Conservation (phyloP, 192 early-diverging fungal genomes). For the Dissophora globulifera region DNA sequence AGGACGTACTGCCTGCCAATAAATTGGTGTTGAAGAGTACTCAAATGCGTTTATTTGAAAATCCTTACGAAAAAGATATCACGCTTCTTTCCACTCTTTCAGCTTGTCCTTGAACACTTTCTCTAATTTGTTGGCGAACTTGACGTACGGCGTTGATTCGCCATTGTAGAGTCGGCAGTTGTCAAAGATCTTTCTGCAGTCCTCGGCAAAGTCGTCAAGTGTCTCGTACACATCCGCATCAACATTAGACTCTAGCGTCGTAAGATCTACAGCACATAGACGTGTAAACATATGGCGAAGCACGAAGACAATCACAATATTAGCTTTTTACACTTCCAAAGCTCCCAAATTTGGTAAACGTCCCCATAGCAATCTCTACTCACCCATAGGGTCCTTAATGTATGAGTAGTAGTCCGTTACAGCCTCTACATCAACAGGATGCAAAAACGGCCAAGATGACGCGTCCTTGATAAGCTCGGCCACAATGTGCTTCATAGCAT, state of each 20-base stretch:
- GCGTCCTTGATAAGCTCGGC: conserved; percentile 81
- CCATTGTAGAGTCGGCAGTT: conserved; percentile 95
- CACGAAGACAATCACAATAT: too few relatives aligned
- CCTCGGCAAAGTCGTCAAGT: conserved; percentile 81
- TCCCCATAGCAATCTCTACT: neutral
- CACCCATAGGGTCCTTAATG: conserved; percentile 98
- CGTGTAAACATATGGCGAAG: too few relatives aligned
- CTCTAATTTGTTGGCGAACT: conserved; percentile 80
- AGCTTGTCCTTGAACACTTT: conserved; percentile 82
- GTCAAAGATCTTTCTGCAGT: conserved; percentile 91
- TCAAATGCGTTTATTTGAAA: too few relatives aligned
- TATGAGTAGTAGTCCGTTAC: conserved; percentile 96
- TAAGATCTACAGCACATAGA: conserved; percentile 67
- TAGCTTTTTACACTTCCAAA: too few relatives aligned
- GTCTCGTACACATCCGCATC: conserved; percentile 88
- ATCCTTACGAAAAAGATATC: too few relatives aligned
- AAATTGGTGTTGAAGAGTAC: too few relatives aligned
- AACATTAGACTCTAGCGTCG: conserved; percentile 84
- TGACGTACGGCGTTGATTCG: conserved; percentile 83
- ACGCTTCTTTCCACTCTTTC: conserved; percentile 67
- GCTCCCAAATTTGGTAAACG: too few relatives aligned
- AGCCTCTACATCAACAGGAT: conserved; percentile 87
- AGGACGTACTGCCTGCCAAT: too few relatives aligned
- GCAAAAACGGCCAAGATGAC: conserved; percentile 92
- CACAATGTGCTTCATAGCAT: conserved; percentile 78